Percentiles rank a stretch among this genome's conserved stretches.
Conservation (phyloP, 2,329 filamentous ascomycete species). For the Microdochium nivale region DNA sequence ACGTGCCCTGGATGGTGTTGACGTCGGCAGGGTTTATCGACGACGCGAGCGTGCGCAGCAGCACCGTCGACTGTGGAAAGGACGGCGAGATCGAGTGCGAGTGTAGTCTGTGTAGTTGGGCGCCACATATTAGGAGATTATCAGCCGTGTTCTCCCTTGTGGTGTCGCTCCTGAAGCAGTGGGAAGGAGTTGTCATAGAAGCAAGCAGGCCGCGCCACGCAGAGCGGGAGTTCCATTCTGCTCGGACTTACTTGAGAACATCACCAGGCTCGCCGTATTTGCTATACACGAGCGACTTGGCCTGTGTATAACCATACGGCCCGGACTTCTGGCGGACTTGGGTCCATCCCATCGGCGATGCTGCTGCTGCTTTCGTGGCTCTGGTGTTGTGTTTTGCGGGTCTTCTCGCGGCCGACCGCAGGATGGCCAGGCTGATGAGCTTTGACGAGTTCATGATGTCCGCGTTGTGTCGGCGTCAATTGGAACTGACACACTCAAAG, state of each 20-base stretch:
- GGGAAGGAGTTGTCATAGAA: no score
- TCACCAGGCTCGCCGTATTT: slow-evolving; percentile 67
- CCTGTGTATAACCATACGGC: slow-evolving; percentile 74
- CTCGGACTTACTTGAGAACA: slow-evolving; percentile 46
- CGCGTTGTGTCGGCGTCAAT: no score
- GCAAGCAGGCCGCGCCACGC: neutral
- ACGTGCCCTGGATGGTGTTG: slow-evolving; percentile 95
- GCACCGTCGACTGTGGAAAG: slow-evolving; percentile 55
- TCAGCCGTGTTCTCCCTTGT: neutral
- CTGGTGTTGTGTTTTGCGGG: neutral
- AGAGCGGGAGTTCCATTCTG: neutral
- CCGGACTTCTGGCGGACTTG: slow-evolving; percentile 43
- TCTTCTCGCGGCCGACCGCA: neutral
- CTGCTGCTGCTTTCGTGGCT: neutral
- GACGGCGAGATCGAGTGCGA: slow-evolving; percentile 69
- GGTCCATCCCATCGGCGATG: slow-evolving; percentile 1
- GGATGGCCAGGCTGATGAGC: neutral
- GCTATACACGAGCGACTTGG: slow-evolving; percentile 71
- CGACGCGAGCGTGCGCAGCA: slow-evolving; percentile 79
- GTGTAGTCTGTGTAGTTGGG: slow-evolving; percentile 45
- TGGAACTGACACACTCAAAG: no score
- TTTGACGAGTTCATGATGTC: neutral
- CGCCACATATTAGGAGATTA: slow-evolving; percentile 3
- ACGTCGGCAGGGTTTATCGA: slow-evolving; percentile 97
- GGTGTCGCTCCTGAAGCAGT: no score